phyloP scores from a whole-genome alignment of 345 rosid genomes.

The Mangifera indica region DNA sequence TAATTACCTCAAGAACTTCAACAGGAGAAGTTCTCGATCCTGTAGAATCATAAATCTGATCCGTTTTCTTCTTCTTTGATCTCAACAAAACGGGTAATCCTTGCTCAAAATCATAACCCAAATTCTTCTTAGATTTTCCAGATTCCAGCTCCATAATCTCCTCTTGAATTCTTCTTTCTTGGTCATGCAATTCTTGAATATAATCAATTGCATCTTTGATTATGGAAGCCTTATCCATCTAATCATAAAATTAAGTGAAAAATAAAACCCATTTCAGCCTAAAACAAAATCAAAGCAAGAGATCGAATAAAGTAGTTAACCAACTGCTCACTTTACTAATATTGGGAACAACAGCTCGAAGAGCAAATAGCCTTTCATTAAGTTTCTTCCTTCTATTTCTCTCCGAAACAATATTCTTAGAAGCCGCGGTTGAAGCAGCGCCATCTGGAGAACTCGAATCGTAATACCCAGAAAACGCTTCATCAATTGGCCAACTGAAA shows the following conservation, averaged over 20 bases:
- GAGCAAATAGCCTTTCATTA: slow-evolving; percentile 83
- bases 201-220: slow-evolving; percentile 90
- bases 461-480: slow-evolving; percentile 57
- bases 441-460: slow-evolving; percentile 98
- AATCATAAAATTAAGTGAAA: background rate
- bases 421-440: slow-evolving; percentile 66
- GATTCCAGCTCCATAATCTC: slow-evolving; percentile 84
- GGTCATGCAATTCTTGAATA: slow-evolving; percentile 78
- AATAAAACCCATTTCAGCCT: too few relatives aligned
- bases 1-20: slow-evolving; percentile 67
- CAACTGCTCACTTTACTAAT: slow-evolving; percentile 62
- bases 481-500: slow-evolving; percentile 56
- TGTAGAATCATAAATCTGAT: slow-evolving; percentile 39
- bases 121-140: slow-evolving; percentile 33
- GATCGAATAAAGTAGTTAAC: too few relatives aligned
- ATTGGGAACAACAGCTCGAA: slow-evolving; percentile 91
- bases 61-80: slow-evolving; percentile 67
- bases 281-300: too few relatives aligned
- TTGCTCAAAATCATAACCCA: slow-evolving; percentile 49
- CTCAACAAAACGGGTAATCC: slow-evolving; percentile 57
- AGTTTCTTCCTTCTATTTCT: slow-evolving; percentile 88
- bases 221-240: slow-evolving; percentile 99
- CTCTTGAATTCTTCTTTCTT: slow-evolving; percentile 61
- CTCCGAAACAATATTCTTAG: slow-evolving; percentile 88
- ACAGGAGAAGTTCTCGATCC: slow-evolving; percentile 48